Percentiles rank a stretch among this genome's conserved stretches.
phyloP scores from a whole-genome alignment of 768 basidiomycete species.

The Tulasnella sp. region DNA sequence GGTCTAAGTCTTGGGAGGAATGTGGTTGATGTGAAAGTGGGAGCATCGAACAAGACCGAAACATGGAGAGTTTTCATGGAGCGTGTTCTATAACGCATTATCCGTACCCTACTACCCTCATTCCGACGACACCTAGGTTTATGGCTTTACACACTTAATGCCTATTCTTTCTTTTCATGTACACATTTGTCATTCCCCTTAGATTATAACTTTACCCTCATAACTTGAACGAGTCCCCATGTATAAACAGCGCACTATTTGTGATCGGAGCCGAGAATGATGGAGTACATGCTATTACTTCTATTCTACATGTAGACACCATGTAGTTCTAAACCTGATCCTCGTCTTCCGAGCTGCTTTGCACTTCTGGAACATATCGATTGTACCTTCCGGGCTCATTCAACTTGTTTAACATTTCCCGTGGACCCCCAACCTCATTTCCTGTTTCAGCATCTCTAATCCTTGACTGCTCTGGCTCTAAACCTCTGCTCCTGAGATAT shows the following conservation, averaged over 20 bases:
- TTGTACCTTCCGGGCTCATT: constrained; percentile 12
- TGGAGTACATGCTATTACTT: no score
- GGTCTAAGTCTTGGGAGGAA: constrained; percentile 1
- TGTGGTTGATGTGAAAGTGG: constrained; percentile 11
- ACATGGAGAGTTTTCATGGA: constrained; percentile 15
- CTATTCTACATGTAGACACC: background rate
- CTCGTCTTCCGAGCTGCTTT: background rate
- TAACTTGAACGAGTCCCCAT: no score
- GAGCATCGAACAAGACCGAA: constrained; percentile 2
- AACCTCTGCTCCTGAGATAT: constrained; percentile 2
- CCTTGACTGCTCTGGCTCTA: background rate
- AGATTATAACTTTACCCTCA: no score
- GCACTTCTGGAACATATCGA: constrained; percentile 11
- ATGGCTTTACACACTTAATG: no score
- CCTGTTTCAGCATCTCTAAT: background rate
- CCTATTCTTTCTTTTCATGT: no score
- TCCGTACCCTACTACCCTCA: background rate
- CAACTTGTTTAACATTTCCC: background rate
- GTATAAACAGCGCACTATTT: no score
- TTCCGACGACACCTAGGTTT: no score
- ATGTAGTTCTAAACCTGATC: background rate
- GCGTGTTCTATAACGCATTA: background rate
- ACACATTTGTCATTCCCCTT: no score
- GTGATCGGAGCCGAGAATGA: no score
- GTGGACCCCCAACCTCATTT: no score